A percentile compares a stretch with the other conserved stretches of the same genome.
phyloP scores from a whole-genome alignment of 164 flowering plant genomes.

The Magnolia sinica region DNA sequence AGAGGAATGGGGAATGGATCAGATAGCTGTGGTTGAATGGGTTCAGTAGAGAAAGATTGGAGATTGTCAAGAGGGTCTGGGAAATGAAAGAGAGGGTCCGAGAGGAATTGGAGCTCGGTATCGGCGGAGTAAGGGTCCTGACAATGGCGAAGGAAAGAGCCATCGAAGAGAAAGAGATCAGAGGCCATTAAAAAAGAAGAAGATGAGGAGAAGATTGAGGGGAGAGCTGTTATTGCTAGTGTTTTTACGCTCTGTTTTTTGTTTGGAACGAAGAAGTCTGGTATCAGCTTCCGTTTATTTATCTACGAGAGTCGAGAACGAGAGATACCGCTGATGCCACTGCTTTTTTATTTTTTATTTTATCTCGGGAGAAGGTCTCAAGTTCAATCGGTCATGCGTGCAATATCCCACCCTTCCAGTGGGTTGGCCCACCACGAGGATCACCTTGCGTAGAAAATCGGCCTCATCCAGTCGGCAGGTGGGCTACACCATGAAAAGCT shows the following conservation, averaged over 20 bases:
- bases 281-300: not conserved
- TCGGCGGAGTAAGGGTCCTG: slow-evolving; percentile 11
- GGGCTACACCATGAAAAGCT: no score
- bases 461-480: no score
- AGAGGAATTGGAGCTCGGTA: slow-evolving; percentile 29
- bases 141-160: slow-evolving; percentile 18
- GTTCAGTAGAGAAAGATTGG: slow-evolving; percentile 9
- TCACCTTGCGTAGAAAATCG: no score
- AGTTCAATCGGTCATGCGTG: no score
- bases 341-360: no score
- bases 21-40: slow-evolving; percentile 8
- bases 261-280: not conserved
- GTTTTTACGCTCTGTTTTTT: not conserved
- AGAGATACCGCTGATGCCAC: not conserved
- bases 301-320: not conserved
- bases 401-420: no score
- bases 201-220: not conserved
- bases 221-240: not conserved
- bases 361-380: no score
- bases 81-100: slow-evolving; percentile 41
- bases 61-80: slow-evolving; percentile 29
- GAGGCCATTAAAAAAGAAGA: slow-evolving; percentile 43
- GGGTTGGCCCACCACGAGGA: no score
- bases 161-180: slow-evolving; percentile 42
- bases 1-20: slow-evolving; percentile 17